Percentiles rank a stretch among this genome's conserved stretches.
Conservation (phyloP, 2,329 filamentous ascomycete genomes). For the Phaeosphaeriaceae sp. region DNA sequence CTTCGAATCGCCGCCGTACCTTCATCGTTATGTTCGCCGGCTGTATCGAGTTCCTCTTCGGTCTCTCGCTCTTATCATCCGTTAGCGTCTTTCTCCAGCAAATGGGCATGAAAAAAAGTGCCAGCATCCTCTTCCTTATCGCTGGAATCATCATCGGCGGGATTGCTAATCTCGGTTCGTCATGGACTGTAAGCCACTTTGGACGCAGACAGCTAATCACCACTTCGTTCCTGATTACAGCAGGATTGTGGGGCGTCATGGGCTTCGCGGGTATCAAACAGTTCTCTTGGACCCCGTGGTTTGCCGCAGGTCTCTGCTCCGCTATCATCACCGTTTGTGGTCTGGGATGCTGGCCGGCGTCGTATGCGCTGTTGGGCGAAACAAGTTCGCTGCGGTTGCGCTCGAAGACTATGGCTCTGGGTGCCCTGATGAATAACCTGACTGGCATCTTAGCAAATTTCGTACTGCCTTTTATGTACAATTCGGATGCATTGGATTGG, state of each 20-base stretch:
- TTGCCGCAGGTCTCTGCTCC: conserved; percentile 11
- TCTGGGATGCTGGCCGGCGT: conserved; percentile 22
- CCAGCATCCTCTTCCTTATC: conserved; percentile 19
- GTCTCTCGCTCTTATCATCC: conserved; percentile 53
- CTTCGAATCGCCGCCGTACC: conserved; percentile 20
- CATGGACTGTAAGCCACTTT: conserved; percentile 22
- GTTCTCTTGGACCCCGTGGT: conserved; percentile 15
- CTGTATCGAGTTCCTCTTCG: conserved; percentile 54
- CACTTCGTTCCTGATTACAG: conserved; percentile 10
- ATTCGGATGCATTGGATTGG: too few relatives aligned
- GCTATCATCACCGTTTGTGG: conserved; percentile 14
- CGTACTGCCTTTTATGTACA: too few relatives aligned
- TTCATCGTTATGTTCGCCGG: conserved; percentile 49
- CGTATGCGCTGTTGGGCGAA: conserved; percentile 14
- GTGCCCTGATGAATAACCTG: too few relatives aligned
- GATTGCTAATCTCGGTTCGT: conserved; percentile 13
- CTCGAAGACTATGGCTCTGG: too few relatives aligned
- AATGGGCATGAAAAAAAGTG: conserved; percentile 14
- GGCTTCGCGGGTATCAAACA: conserved; percentile 22
- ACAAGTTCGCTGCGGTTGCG: too few relatives aligned
- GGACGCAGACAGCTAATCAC: conserved; percentile 14
- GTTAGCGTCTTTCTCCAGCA: conserved; percentile 47
- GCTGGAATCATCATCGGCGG: conserved; percentile 17
- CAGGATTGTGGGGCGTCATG: conserved; percentile 18
- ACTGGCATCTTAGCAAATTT: too few relatives aligned